Conservation (phyloP, 495 filamentous ascomycete species). For the Daldinia decipiens region DNA sequence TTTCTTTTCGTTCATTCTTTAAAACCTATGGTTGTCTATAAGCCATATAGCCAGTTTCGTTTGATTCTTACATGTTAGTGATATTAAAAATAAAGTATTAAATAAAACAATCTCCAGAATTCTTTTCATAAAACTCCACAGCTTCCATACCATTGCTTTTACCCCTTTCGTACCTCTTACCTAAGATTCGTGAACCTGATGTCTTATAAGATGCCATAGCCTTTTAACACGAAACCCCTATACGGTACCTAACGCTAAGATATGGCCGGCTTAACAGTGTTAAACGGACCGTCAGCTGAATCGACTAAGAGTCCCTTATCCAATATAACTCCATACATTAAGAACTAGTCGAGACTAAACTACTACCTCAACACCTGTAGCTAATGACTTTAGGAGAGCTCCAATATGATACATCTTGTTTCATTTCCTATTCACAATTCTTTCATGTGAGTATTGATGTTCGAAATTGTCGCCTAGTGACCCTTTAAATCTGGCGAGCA, state of each 20-base stretch:
- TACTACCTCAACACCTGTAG: neutral
- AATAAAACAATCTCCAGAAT: too few species aligned
- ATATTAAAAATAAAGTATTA: too few species aligned
- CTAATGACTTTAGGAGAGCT: neutral
- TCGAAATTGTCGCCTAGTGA: neutral
- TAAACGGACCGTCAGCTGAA: neutral
- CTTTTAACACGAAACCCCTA: too few species aligned
- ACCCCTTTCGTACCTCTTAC: too few species aligned
- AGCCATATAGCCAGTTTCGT: too few species aligned
- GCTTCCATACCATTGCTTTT: too few species aligned
- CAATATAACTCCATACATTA: neutral
- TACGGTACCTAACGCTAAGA: neutral
- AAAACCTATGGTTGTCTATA: too few species aligned
- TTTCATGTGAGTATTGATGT: neutral
- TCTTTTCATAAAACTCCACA: too few species aligned
- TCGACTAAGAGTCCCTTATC: neutral
- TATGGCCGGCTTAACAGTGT: neutral
- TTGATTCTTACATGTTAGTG: too few species aligned
- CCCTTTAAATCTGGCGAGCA: neutral
- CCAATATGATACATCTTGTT: neutral
- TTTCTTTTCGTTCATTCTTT: too few species aligned
- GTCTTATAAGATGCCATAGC: too few species aligned
- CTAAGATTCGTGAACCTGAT: too few species aligned
- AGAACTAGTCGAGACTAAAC: neutral
- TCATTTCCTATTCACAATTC: neutral